Conservation (phyloP, 2,329 filamentous ascomycete species). For the Exserohilum rostratum region DNA sequence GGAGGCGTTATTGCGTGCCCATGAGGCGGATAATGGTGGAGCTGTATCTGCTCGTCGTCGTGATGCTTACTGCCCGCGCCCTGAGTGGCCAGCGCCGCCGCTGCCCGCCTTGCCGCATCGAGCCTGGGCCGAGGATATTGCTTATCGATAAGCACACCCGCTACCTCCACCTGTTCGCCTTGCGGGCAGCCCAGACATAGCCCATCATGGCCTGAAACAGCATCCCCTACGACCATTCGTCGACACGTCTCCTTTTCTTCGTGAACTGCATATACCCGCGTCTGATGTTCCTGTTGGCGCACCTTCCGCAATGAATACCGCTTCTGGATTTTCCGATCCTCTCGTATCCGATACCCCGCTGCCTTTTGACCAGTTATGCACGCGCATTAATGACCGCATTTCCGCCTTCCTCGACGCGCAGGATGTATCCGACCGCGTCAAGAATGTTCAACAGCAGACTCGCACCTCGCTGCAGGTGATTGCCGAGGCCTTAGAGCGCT, state of each 20-base stretch:
- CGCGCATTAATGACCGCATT: constrained; percentile 64
- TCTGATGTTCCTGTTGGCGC: constrained; percentile 44
- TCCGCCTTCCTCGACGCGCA: constrained; percentile 68
- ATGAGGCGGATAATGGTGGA: constrained; percentile 8
- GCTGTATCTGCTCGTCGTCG: constrained; percentile 3
- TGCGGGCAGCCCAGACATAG: constrained; percentile 18
- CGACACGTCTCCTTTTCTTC: constrained; percentile 16
- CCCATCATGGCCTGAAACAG: constrained; percentile 33
- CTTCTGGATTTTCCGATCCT: constrained; percentile 37
- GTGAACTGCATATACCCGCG: constrained; percentile 21
- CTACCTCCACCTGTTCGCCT: constrained; percentile 25
- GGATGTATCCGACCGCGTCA: constrained; percentile 62
- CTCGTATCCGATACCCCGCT: constrained; percentile 53
- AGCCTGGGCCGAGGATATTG: constrained; percentile 20
- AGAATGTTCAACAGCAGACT: constrained; percentile 75
- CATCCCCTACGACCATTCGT: constrained; percentile 23
- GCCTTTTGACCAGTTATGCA: constrained; percentile 54
- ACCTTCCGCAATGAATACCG: constrained; percentile 46
- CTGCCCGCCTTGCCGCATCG: constrained; percentile 19
- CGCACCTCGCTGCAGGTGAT: constrained; percentile 75
- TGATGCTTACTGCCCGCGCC: constrained; percentile 17
- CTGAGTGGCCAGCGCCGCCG: constrained; percentile 20
- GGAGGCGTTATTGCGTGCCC: not conserved
- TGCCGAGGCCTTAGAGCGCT: constrained; percentile 74
- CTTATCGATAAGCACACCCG: constrained; percentile 26